Percentiles rank a stretch among this genome's conserved stretches.
These are phyloP conservation scores for Apiotrichum veenhuisii DNA, from an alignment of 1,284 basidiomycete genomes.

Conservation along the genomic window DNA sequence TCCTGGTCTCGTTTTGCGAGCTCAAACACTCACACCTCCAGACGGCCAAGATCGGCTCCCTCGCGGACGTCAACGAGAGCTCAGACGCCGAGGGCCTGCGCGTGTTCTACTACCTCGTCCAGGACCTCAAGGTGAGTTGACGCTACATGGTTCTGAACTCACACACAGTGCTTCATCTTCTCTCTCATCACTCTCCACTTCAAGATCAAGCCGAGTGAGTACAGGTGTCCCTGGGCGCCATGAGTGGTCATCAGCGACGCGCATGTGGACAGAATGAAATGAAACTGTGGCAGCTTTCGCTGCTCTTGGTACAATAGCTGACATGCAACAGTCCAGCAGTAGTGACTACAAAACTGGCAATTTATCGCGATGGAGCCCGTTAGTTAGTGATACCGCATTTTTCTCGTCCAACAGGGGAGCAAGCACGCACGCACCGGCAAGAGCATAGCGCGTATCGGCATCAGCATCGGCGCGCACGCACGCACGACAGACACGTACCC, in stretches of 20 bases:
- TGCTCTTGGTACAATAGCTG: too few species aligned
- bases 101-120: slow-evolving; percentile 98
- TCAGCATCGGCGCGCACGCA: too few species aligned
- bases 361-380: too few species aligned
- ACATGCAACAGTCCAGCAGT: not conserved
- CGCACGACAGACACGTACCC: not conserved
- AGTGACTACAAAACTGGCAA: too few species aligned
- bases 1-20: not conserved
- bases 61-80: slow-evolving; percentile 94
- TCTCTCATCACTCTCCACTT: slow-evolving; percentile 96
- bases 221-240: too few species aligned
- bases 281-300: too few species aligned
- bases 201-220: slow-evolving; percentile 91
- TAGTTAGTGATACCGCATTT: too few species aligned
- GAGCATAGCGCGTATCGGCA: too few species aligned
- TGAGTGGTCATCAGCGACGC: too few species aligned
- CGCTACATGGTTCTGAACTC: not conserved
- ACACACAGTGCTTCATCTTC: slow-evolving; percentile 86
- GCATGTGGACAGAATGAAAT: too few species aligned
- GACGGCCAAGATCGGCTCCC: slow-evolving; percentile 96
- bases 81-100: slow-evolving; percentile 95
- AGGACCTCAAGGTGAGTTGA: slow-evolving; percentile 80
- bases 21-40: slow-evolving; percentile 44
- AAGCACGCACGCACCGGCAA: too few species aligned
- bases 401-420: too few species aligned